Evolutionary conservation across 176 grass and related monocot genomes (phyloP).

Genomic region (Carex scoparia): DNA sequence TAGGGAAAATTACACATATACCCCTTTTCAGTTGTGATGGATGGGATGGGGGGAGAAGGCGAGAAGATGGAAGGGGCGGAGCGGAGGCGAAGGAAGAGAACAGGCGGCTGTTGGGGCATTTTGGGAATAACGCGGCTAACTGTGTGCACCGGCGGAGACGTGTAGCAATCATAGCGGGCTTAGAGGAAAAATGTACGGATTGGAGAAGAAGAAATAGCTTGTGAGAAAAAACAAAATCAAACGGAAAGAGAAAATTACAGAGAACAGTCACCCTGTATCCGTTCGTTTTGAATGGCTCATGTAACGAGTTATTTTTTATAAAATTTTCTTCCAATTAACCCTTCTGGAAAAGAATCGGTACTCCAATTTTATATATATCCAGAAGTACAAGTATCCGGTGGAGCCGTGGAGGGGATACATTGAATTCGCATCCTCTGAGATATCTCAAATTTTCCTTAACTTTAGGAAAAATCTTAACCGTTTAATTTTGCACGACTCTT

Average conservation of each 20-base stretch:
- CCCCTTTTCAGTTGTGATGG: background rate
- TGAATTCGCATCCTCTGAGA: no score
- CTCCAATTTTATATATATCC: background rate
- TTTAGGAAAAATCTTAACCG: no score
- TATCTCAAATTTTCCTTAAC: no score
- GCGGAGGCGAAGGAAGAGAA: conserved; percentile 10
- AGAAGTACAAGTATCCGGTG: background rate
- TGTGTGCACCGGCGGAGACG: conserved; percentile 41
- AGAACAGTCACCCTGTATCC: background rate
- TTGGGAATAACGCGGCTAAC: conserved; percentile 36
- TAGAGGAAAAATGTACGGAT: conserved; percentile 19
- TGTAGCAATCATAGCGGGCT: conserved; percentile 29
- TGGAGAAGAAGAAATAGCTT: conserved; percentile 24
- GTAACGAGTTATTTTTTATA: background rate
- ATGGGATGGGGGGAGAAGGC: conserved; percentile 21
- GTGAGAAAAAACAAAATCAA: background rate
- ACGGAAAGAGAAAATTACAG: background rate
- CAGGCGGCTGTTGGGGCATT: conserved; percentile 27
- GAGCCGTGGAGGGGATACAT: background rate
- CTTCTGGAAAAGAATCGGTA: background rate
- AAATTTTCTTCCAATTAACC: background rate
- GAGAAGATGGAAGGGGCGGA: background rate
- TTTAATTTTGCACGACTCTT: no score
- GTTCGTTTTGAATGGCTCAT: background rate
- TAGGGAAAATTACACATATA: conserved; percentile 1